Evolutionary conservation across 208 protist species (phyloP).

Genomic region (Leishmania mexicana): DNA sequence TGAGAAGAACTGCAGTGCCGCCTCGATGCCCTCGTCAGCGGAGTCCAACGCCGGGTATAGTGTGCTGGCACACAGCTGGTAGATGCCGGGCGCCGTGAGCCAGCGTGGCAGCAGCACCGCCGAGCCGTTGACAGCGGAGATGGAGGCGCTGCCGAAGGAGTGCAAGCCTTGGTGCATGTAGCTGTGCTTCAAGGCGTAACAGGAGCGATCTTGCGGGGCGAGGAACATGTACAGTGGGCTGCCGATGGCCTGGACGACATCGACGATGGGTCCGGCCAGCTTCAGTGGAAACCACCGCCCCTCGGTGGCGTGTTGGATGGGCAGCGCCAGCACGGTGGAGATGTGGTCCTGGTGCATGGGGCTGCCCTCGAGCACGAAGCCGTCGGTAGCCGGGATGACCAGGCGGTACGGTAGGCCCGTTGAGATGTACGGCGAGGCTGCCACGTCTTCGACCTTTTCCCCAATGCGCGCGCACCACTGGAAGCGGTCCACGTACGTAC

Average conservation of each 20-base stretch:
- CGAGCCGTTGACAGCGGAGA: constrained; percentile 54
- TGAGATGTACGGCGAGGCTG: constrained; percentile 36
- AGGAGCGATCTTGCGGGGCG: constrained; percentile 41
- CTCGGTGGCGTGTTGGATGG: constrained; percentile 44
- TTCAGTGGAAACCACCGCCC: constrained; percentile 63
- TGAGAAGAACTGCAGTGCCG: constrained; percentile 61
- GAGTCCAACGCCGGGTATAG: constrained; percentile 41
- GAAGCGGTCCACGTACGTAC: constrained; percentile 46
- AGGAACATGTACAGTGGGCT: constrained; percentile 74
- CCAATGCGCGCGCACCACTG: constrained; percentile 72
- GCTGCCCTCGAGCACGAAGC: constrained; percentile 38
- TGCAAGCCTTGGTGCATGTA: constrained; percentile 37
- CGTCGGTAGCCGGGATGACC: constrained; percentile 48
- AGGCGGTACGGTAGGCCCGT: constrained; percentile 63
- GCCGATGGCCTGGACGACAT: constrained; percentile 45
- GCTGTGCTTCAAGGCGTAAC: constrained; percentile 50
- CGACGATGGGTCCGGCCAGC: constrained; percentile 58
- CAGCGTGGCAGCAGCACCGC: constrained; percentile 56
- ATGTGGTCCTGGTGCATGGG: constrained; percentile 12
- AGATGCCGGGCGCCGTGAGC: constrained; percentile 45
- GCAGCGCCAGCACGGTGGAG: constrained; percentile 34
- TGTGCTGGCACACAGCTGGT: constrained; percentile 66
- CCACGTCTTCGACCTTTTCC: constrained; percentile 19
- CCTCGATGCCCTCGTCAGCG: constrained; percentile 47
- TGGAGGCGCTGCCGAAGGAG: constrained; percentile 40